Base-by-base conservation (phyloP, 2,329 filamentous ascomycete genomes). In the Eurotiales sp. region DNA sequence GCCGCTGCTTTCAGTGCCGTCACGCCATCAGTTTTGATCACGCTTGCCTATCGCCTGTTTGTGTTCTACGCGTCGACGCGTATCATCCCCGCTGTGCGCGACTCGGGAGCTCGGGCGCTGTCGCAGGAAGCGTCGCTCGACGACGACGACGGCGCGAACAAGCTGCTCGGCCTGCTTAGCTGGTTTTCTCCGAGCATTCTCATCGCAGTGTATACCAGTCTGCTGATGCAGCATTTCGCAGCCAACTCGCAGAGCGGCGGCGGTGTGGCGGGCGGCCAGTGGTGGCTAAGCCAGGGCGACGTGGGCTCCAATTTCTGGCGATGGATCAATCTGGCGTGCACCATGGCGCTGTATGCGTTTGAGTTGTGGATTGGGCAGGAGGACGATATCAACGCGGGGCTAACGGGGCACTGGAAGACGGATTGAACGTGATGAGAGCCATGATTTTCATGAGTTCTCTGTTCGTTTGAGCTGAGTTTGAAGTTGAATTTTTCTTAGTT, bases 111-210 rank as follows among this genome's bases (percentile, higher is more conserved):
- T 3, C 80, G 85, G 55, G 89, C 87, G 5, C 76, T 96, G 30
- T 87, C 90, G 61, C 84, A 95, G 58, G 90, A 95, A 64, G 88
- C 89, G 2, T 86, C 84, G 32, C 79, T 95, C 36, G 90, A 96
- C 53, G 92, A 97, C 56, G 83, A 83, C 11, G 90, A 96, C 61
- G 85, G 85, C 7, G 89, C 90, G 19, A 88, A 85, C 59, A 86
- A 85, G 59, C 75, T 96, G 5, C 74, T 97, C 14, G 88, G 87
- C 1, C 82, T 96, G 57, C 75, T 97, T 36, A 93, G 87, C 60
- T 96, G 91, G 83, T 97, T 96, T 72, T 93, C 89, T 15, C 92
- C 93, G 0, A 95, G 88, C 21, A 95, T 97, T 51, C 78, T 99
- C 50, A 92, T 99, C 55, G 88, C 93, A 3, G 91, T 97, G 25